Evolutionary conservation across 1,139 yeast genomes (phyloP).

Genomic region (Lodderomyces pseudojiufengensis): DNA sequence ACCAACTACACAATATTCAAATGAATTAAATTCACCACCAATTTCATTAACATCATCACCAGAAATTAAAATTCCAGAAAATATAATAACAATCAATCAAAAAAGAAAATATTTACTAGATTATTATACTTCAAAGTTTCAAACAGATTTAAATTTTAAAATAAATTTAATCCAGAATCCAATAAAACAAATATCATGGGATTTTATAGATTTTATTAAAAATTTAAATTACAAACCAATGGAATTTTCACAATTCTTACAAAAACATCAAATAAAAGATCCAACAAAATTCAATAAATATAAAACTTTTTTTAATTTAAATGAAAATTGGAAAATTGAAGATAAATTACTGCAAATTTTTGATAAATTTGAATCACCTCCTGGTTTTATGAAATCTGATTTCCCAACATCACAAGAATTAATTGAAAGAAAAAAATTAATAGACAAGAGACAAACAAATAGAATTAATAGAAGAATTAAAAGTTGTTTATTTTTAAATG

Average conservation of each 20-base stretch:
- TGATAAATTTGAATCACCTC: constrained; percentile 56
- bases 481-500: constrained; percentile 13
- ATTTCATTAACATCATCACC: not conserved
- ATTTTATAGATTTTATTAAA: constrained; percentile 43
- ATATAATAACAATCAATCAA: constrained; percentile 23
- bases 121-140: constrained; percentile 23
- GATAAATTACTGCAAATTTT: constrained; percentile 25
- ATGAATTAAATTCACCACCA: not conserved
- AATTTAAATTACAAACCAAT: constrained; percentile 28
- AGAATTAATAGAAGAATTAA: constrained; percentile 18
- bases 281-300: constrained; percentile 28
- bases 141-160: constrained; percentile 16
- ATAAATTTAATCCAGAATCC: constrained; percentile 29
- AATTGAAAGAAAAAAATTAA: constrained; percentile 14
- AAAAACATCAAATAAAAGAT: constrained; percentile 17
- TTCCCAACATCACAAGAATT: constrained; percentile 61
- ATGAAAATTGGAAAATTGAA: constrained; percentile 21
- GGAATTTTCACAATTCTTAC: constrained; percentile 7
- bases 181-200: constrained; percentile 33
- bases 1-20: not conserved
- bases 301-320: constrained; percentile 21
- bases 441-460: constrained; percentile 17
- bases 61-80: constrained; percentile 10
- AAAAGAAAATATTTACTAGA: constrained; percentile 27
- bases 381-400: constrained; percentile 60